Conservation (phyloP, 108 stramenopile genomes). For the Cylindrotheca closterium region DNA sequence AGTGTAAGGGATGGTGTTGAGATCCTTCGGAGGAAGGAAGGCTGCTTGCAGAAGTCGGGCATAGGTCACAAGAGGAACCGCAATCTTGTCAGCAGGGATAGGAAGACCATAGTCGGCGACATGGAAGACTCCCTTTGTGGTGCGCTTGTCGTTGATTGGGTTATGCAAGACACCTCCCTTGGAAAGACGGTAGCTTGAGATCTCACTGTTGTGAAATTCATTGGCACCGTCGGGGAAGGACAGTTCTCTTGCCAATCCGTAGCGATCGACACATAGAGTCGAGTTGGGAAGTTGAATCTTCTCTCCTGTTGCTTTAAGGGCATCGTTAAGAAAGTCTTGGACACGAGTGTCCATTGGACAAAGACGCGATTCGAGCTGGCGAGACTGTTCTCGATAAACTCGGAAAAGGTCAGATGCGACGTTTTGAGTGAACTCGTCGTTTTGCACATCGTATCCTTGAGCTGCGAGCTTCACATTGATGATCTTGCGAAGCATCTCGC, state of each 20-base stretch:
- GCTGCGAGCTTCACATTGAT: slow-evolving; percentile 58
- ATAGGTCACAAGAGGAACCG: slow-evolving; percentile 50
- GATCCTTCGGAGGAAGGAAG: slow-evolving; percentile 42
- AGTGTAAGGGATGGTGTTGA: slow-evolving; percentile 55
- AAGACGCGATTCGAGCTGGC: slow-evolving; percentile 42
- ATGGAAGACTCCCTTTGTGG: slow-evolving; percentile 56
- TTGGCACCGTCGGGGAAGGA: slow-evolving; percentile 49
- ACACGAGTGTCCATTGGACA: slow-evolving; percentile 53
- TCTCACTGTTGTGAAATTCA: slow-evolving; percentile 53
- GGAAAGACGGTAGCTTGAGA: slow-evolving; percentile 37
- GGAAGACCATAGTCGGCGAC: slow-evolving; percentile 59
- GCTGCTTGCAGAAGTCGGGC: slow-evolving; percentile 49
- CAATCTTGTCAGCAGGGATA: slow-evolving; percentile 61
- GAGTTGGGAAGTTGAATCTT: slow-evolving; percentile 28
- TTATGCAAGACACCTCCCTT: slow-evolving; percentile 54
- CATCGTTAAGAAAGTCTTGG: slow-evolving; percentile 54
- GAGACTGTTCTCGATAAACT: slow-evolving; percentile 51
- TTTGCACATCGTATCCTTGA: slow-evolving; percentile 37
- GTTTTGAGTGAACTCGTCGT: slow-evolving; percentile 43
- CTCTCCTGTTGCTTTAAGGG: slow-evolving; percentile 39
- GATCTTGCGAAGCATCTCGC: slow-evolving; percentile 33
- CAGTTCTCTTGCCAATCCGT: slow-evolving; percentile 51
- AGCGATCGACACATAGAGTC: slow-evolving; percentile 47
- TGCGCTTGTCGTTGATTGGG: slow-evolving; percentile 52
- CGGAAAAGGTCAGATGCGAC: slow-evolving; percentile 57